Evolutionary conservation across 2,329 filamentous ascomycete species (phyloP).

Genomic region (Colletotrichum tanaceti): DNA sequence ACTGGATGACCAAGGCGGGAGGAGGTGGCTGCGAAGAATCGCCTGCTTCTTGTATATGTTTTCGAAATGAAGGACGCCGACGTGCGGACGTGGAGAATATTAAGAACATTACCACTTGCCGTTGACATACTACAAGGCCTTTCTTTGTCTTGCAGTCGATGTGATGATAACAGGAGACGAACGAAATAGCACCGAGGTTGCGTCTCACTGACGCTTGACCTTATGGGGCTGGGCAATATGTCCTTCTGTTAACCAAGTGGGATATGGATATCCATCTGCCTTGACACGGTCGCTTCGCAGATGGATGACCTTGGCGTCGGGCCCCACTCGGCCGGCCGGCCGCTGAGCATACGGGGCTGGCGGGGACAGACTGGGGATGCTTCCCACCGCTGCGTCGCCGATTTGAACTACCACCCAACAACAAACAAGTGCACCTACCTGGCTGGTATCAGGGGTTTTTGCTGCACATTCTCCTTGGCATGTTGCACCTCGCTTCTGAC

Average conservation of each 20-base stretch:
- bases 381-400: no score
- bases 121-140: conserved; percentile 17
- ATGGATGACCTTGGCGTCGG: no score
- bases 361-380: no score
- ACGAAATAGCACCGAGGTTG: neutral
- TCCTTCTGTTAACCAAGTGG: neutral
- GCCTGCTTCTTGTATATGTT: conserved; percentile 32
- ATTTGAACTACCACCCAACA: no score
- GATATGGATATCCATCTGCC: neutral
- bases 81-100: conserved; percentile 11
- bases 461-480: no score
- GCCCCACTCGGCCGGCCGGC: no score
- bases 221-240: neutral
- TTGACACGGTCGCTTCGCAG: no score
- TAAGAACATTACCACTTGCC: conserved; percentile 28
- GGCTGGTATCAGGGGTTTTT: no score
- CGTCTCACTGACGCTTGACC: neutral
- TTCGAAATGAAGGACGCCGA: conserved; percentile 19
- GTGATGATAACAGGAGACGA: neutral
- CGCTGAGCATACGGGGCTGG: no score
- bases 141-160: neutral
- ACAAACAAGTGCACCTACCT: no score
- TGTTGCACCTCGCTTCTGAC: no score
- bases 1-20: conserved; percentile 1
- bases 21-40: conserved; percentile 18